A percentile compares a stretch with the other conserved stretches of the same genome.
These are phyloP conservation scores for Rhipidocladum racemiflorum DNA, from an alignment of 176 grass and related monocot genomes.

Conservation along the genomic window DNA sequence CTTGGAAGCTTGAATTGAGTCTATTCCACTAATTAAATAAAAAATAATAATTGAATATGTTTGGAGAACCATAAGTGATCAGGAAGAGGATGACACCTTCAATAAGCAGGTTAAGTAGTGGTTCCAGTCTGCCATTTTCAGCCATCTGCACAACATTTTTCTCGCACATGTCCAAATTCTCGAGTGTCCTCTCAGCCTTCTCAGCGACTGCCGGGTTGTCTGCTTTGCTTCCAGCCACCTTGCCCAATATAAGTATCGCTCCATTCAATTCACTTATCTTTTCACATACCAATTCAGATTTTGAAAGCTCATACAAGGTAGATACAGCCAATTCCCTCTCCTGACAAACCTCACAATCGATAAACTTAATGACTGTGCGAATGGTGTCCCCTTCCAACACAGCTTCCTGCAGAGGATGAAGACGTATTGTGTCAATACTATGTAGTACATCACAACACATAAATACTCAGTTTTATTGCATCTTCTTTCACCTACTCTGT, in stretches of 20 bases:
- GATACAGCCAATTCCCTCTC: conserved; percentile 60
- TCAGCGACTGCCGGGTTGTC: conserved; percentile 24
- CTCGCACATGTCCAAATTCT: conserved; percentile 57
- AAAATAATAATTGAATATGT: not conserved
- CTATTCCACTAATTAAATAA: not conserved
- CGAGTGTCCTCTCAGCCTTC: conserved; percentile 44
- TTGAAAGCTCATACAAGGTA: conserved; percentile 59
- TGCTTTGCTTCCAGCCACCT: conserved; percentile 42
- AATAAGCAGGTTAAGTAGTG: conserved; percentile 60
- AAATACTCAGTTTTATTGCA: not conserved
- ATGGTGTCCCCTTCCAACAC: conserved; percentile 40
- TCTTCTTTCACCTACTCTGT: conserved; percentile 23
- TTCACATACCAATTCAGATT: conserved; percentile 41
- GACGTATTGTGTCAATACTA: not conserved
- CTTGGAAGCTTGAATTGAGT: not conserved
- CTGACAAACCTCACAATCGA: conserved; percentile 44
- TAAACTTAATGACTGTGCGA: conserved; percentile 53
- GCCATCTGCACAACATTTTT: conserved; percentile 59
- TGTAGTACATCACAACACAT: not conserved
- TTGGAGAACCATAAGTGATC: not conserved
- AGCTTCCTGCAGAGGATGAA: conserved; percentile 43
- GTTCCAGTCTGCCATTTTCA: conserved; percentile 69
- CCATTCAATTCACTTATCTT: conserved; percentile 54
- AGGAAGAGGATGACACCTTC: conserved; percentile 45
- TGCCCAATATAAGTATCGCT: conserved; percentile 54